Conservation (phyloP, 352 stramenopile genomes). For the Phytophthora brassicae region DNA sequence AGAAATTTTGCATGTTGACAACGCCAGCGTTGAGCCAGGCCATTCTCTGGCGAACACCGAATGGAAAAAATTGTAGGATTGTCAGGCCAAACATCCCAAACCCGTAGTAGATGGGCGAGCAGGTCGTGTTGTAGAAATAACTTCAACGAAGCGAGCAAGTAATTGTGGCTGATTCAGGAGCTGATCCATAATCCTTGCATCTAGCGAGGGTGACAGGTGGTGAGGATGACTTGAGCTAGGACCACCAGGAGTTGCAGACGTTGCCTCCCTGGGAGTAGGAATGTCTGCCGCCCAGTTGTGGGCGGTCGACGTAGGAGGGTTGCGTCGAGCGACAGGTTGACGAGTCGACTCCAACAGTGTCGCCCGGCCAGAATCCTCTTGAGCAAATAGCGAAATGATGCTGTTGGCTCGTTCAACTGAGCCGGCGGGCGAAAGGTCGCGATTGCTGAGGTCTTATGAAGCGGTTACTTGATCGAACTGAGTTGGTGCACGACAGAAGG, state of each 20-base stretch:
- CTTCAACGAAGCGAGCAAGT: not conserved
- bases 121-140: not conserved
- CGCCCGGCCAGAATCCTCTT: not conserved
- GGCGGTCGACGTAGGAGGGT: too few relatives aligned
- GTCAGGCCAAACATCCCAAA: slow-evolving; percentile 11
- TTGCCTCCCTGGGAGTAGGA: too few relatives aligned
- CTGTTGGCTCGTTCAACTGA: not conserved
- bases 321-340: too few relatives aligned
- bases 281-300: too few relatives aligned
- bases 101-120: not conserved
- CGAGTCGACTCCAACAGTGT: too few relatives aligned
- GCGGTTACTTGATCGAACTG: not conserved
- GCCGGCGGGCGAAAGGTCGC: not conserved
- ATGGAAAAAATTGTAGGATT: slow-evolving; percentile 18
- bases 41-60: slow-evolving; percentile 8
- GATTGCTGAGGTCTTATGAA: not conserved
- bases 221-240: too few relatives aligned
- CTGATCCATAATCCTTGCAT: not conserved
- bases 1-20: slow-evolving; percentile 14
- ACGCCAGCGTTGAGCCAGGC: slow-evolving; percentile 2
- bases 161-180: not conserved
- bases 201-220: not conserved
- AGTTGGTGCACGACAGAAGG: not conserved
- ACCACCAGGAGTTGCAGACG: too few relatives aligned
- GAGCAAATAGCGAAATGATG: slow-evolving; percentile 3